These are phyloP conservation scores for Plenodomus biglobosus DNA, from an alignment of 2,329 filamentous ascomycete species.

Conservation along the genomic window DNA sequence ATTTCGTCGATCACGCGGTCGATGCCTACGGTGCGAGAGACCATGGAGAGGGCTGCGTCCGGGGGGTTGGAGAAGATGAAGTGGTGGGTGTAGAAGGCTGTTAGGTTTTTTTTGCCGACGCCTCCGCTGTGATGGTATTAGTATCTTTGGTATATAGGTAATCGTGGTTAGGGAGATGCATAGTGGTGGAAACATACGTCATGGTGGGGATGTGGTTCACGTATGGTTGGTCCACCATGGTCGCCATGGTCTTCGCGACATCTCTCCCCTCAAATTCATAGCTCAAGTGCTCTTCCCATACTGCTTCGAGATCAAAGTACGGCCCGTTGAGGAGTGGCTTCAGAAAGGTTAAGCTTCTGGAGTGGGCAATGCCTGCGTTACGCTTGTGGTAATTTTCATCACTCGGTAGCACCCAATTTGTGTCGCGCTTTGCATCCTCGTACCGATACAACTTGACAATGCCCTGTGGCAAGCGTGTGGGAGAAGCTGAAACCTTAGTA, in stretches of 20 bases:
- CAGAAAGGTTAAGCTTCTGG: constrained; percentile 64
- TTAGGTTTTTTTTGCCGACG: constrained; percentile 63
- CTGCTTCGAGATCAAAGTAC: constrained; percentile 71
- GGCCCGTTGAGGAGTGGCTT: constrained; percentile 66
- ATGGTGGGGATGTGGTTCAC: constrained; percentile 76
- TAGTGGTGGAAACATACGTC: constrained; percentile 32
- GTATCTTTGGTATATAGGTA: background rate
- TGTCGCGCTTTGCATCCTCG: constrained; percentile 23
- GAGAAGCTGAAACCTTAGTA: constrained; percentile 19
- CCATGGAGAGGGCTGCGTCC: constrained; percentile 67
- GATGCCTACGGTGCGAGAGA: constrained; percentile 70
- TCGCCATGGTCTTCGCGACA: constrained; percentile 74
- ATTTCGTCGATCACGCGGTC: constrained; percentile 61
- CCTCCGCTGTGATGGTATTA: constrained; percentile 53
- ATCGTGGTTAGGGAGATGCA: background rate
- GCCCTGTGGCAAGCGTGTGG: constrained; percentile 7
- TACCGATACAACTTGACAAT: constrained; percentile 32
- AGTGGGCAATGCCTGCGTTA: constrained; percentile 64
- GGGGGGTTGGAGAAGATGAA: constrained; percentile 74
- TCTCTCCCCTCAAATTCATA: constrained; percentile 70
- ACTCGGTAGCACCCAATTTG: constrained; percentile 32
- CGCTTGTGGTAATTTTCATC: constrained; percentile 47
- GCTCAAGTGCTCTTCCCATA: constrained; percentile 77
- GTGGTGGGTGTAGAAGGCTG: constrained; percentile 69
- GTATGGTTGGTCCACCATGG: constrained; percentile 77